Evolutionary conservation across 2,329 filamentous ascomycete genomes (phyloP), one percentile per base, ranked within the genome.

Genomic region (Aspergillus amoenus): DNA sequence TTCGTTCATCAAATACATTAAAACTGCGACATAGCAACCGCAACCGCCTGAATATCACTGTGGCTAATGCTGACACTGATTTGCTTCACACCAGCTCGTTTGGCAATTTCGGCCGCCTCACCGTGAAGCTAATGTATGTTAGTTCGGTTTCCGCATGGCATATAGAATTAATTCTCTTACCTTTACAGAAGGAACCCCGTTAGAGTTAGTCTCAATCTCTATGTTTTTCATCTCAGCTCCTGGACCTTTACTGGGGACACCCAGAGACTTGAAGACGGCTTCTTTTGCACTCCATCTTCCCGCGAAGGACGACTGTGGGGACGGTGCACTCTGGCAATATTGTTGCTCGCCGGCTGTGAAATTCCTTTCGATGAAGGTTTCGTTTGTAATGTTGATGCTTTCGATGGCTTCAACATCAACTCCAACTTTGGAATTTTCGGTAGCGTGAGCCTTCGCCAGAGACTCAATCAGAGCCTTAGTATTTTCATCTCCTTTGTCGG

Each of bases 201-300:
- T 88, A 64, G 89, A 87, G 69, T 93, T 88, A 68, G 87, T 88
- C 61, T 85, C 76, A 67, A 99, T 93, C 79, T 99, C 95, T 79
- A 99, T 99, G 42, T 97, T 93, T 81, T 88, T 94, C 77, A 99
- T 76, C 15, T 91, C 83, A 58, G 94, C 93, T 63, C 95, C 94
- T 9, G 89, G 93, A 60, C 94, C 94, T 77, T 90, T 88, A 76
- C 93, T 89, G 66, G 84, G 79, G 12, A 97, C 93, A 64, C 93
- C 92, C 13, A 99, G 82, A 39, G 91, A 92, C 85, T 99, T 99
- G 84, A 99, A 99, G 1, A 99, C 93, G 27, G 94, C 94, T 54
- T 99, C 94, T 81, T 99, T 99, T 37, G 94, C 94, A 68, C 89
- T 93, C 94, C 94, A 99, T 66, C 92, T 87, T 49, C 94, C 94